Evolutionary conservation across 2,329 filamentous ascomycete genomes (phyloP), one percentile per base, ranked within the genome.

Genomic region (Colletotrichum filicis): DNA sequence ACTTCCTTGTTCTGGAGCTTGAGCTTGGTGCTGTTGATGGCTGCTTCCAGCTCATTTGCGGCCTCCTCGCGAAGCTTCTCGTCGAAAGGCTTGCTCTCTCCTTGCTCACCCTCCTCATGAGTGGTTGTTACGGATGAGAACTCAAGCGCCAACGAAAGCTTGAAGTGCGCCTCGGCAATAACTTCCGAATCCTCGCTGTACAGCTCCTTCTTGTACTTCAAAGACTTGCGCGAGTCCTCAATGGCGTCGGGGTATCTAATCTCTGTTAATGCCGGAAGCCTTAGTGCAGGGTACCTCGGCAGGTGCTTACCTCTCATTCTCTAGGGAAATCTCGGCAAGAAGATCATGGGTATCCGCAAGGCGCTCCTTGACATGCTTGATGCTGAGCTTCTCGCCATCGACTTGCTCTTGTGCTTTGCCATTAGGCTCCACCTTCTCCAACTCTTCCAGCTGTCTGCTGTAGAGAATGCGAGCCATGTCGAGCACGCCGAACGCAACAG

Each of bases 121-220:
- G 87, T 83, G 1, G 89, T 87, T 6, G 92, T 94, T 58, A 97
- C 91, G 0, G 95, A 97, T 4, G 94, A 94, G 77, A 98, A 98
- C 80, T 99, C 97, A 32, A 99, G 89, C 0, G 97, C 97, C 19
- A 99, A 90, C 0, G 96, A 98, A 30, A 99, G 92, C 84, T 98
- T 98, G 87, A 94, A 99, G 85, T 99, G 95, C 19, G 94, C 96
- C 85, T 99, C 97, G 55, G 97, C 96, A 69, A 98, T 89, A 64
- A 97, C 89, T 77, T 95, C 93, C 16, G 94, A 95, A 74, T 97
- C 94, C 62, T 92, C 88, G 0, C 94, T 89, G 80, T 94, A 95
- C 3, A 98, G 88, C 63, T 93, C 89, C 77, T 94, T 85, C 83
- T 97, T 97, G 78, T 97, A 90, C 53, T 90, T 89, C 61, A 98